Conservation (phyloP, 78 protist species). For the Dictyostelium firmibasis region DNA sequence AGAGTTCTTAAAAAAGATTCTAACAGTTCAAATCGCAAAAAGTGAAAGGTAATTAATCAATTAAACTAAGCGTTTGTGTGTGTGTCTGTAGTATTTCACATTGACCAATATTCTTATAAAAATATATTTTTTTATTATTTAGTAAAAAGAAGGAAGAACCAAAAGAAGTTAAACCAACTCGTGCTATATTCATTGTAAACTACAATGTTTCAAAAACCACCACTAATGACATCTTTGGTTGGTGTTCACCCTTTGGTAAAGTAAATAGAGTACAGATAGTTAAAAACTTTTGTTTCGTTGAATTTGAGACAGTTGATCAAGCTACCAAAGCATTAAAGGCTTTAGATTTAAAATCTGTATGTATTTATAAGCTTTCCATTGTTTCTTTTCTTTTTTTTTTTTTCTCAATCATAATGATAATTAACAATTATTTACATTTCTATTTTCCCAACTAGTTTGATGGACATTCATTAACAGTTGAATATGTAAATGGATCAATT, state of each 20-base stretch:
- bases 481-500: not conserved
- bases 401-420: not conserved
- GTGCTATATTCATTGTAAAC: conserved; percentile 44
- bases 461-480: not conserved
- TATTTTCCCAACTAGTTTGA: not conserved
- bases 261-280: conserved; percentile 48
- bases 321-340: conserved; percentile 32
- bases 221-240: not conserved
- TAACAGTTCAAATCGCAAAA: conserved; percentile 33
- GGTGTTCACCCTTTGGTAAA: conserved; percentile 43
- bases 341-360: conserved; percentile 25
- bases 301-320: conserved; percentile 13
- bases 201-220: conserved; percentile 42
- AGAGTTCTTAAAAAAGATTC: not conserved
- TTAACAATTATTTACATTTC: not conserved
- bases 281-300: conserved; percentile 57
- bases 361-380: not conserved
- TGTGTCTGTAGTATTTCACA: too few relatives aligned
- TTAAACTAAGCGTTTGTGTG: too few relatives aligned
- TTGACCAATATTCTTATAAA: too few relatives aligned
- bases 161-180: conserved; percentile 2
- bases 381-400: not conserved
- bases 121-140: not conserved
- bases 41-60: conserved; percentile 21
- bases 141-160: not conserved